phyloP scores from a whole-genome alignment of 106 monocot species.

The Hemerocallis citrina region DNA sequence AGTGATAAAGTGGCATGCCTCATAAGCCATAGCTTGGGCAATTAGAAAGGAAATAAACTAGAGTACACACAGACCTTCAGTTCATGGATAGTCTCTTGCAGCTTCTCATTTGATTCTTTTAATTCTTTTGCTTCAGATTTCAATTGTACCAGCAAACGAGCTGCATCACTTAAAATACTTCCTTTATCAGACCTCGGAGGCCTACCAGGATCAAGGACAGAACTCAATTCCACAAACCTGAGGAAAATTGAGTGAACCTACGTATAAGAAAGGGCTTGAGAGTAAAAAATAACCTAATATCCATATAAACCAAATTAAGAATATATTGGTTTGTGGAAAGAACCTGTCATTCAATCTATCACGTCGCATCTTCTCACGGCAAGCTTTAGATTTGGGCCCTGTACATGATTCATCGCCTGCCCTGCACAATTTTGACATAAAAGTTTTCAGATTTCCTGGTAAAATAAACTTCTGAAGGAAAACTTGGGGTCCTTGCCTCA shows the following conservation, averaged over 20 bases:
- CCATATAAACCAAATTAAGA: neutral
- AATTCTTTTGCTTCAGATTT: conserved; percentile 57
- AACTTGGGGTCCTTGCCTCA: too few relatives aligned
- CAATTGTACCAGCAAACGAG: conserved; percentile 49
- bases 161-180: conserved; percentile 58
- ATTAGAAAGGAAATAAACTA: neutral
- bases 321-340: conserved; percentile 3
- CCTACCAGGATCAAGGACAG: conserved; percentile 49
- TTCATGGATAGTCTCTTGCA: conserved; percentile 74
- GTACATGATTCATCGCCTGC: conserved; percentile 31
- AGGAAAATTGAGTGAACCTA: neutral
- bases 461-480: too few relatives aligned
- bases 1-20: neutral
- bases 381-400: conserved; percentile 59
- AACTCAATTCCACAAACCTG: conserved; percentile 67
- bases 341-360: conserved; percentile 66
- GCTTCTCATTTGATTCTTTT: conserved; percentile 63
- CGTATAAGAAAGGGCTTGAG: neutral
- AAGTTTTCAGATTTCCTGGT: neutral
- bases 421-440: conserved; percentile 24
- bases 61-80: conserved; percentile 33
- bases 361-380: conserved; percentile 69
- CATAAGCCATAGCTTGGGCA: neutral
- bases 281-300: neutral
- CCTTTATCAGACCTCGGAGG: conserved; percentile 61